Conservation (phyloP, 768 basidiomycete species). For the Suillus discolor region DNA sequence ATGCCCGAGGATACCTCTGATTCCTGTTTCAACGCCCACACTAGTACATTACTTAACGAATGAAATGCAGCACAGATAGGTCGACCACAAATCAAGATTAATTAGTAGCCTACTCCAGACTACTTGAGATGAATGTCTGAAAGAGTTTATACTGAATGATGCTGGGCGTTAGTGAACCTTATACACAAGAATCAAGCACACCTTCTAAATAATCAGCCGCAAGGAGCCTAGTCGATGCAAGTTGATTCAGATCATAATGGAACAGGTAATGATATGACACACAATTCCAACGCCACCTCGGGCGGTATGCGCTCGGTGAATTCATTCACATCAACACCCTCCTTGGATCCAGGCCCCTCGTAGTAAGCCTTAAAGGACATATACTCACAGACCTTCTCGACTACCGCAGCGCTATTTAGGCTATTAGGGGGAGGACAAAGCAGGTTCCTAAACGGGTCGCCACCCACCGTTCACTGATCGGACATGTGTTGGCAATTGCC, state of each 20-base stretch:
- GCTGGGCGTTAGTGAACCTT: not conserved
- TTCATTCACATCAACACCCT: constrained; percentile 77
- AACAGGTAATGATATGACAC: not conserved
- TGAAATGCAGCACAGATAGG: not conserved
- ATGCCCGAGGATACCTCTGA: not conserved
- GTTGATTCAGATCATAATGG: not conserved
- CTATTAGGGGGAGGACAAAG: constrained; percentile 3
- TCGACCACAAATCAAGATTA: not conserved
- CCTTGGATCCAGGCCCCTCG: constrained; percentile 66
- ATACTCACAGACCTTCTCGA: constrained; percentile 90
- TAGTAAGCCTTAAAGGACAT: constrained; percentile 85
- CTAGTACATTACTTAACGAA: not conserved
- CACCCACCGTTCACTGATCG: constrained; percentile 69
- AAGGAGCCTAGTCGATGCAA: constrained; percentile 42
- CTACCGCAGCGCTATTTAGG: constrained; percentile 57
- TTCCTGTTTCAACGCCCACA: not conserved
- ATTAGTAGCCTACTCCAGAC: not conserved
- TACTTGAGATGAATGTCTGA: constrained; percentile 1
- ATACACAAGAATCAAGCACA: constrained; percentile 29
- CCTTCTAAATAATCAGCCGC: constrained; percentile 72
- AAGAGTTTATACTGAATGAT: not conserved
- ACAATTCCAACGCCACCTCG: constrained; percentile 90
- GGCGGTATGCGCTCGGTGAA: constrained; percentile 83
- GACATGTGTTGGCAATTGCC: constrained; percentile 68
- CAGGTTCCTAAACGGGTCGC: not conserved